phyloP scores from a whole-genome alignment of 108 stramenopile species.

The Conticribra weissflogii region DNA sequence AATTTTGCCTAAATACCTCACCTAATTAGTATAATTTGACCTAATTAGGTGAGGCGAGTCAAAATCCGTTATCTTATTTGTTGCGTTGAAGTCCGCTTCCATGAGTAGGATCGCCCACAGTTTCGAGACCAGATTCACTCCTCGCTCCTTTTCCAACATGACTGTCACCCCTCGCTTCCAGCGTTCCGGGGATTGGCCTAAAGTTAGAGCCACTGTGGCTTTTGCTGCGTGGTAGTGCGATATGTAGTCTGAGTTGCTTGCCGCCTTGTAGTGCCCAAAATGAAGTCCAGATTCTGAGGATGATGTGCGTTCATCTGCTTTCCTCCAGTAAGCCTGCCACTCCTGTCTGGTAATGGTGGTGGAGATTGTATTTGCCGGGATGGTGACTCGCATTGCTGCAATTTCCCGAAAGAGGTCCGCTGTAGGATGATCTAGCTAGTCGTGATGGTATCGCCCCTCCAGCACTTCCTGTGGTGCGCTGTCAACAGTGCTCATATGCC shows the following conservation, averaged over 20 bases:
- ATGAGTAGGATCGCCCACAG: too few species aligned
- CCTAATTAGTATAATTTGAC: too few species aligned
- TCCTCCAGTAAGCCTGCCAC: conserved; percentile 1
- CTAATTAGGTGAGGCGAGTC: too few species aligned
- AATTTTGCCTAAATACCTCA: too few species aligned
- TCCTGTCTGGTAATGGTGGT: background rate
- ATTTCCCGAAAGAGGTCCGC: background rate
- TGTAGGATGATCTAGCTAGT: background rate
- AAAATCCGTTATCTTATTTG: too few species aligned
- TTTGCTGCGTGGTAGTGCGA: background rate
- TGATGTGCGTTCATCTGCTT: conserved; percentile 6
- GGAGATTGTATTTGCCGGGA: conserved; percentile 1
- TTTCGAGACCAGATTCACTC: too few species aligned
- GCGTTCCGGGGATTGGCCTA: too few species aligned
- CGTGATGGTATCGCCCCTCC: conserved; percentile 6
- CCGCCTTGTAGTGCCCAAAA: too few species aligned
- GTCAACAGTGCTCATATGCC: background rate
- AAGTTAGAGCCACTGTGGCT: too few species aligned
- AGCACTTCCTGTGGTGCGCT: background rate
- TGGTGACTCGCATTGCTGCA: background rate
- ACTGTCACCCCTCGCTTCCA: too few species aligned
- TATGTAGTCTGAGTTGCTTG: background rate
- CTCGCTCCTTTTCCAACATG: too few species aligned
- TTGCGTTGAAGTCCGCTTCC: too few species aligned
- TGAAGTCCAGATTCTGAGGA: conserved; percentile 1